Evolutionary conservation across 495 filamentous ascomycete species (phyloP), one percentile per base, ranked within the genome.

Genomic region (Polyplosphaeria fusca): DNA sequence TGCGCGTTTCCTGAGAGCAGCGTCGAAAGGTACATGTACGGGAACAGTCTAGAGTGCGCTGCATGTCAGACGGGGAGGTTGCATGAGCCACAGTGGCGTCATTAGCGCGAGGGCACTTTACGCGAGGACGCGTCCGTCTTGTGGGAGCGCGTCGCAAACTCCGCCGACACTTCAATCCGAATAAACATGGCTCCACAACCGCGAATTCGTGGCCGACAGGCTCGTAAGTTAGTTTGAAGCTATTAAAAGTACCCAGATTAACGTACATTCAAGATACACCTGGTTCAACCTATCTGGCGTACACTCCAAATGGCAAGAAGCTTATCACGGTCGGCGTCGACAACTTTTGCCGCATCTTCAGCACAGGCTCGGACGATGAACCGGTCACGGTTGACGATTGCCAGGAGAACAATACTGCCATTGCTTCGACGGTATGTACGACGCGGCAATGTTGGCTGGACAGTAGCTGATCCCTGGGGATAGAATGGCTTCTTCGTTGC

Each of bases 331-430:
- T 85, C 48, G 93, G 93, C 30, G 86, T 87, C 28, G 95, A 97
- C 71, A 88, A 91, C 64, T 85, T 86, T 16, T 87, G 95, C 63
- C 86, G 93, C 25, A 82, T 96, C 44, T 98, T 92, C 76, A 86
- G 85, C 45, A 91, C 89, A 14, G 91, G 87, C 37, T 88, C 85
- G 18, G 89, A 94, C 74, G 91, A 88, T 44, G 93, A 96, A 65
- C 93, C 93, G 12, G 81, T 79, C 49, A 95, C 87, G 28, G 84
- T 98, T 26, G 93, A 98, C 65, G 88, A 93, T 53, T 89, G 85
- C 50, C 81, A 84, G 49, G 91, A 94, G 55, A 82, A 84, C 52
- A 90, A 93, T 70, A 76, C 85, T 14, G 83, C 84, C 37, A 80
- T 96, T 41, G 85, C 81, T 39, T 85, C 89, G 19, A 80, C 82